Evolutionary conservation across 2,329 filamentous ascomycete genomes (phyloP).

Genomic region (Cercospora citrullina): DNA sequence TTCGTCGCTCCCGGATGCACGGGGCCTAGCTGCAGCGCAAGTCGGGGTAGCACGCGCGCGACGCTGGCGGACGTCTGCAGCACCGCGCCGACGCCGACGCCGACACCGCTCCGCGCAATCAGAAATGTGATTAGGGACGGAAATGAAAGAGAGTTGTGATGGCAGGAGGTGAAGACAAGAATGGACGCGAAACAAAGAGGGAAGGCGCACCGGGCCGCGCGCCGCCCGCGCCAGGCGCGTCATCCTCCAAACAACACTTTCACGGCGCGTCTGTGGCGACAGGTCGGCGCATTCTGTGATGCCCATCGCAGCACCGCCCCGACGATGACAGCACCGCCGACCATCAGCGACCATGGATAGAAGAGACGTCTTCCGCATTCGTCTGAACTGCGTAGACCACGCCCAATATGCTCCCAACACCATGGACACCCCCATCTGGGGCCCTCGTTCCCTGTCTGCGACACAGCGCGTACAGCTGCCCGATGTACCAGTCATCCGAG

Average conservation of each 20-base stretch:
- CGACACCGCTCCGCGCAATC: not conserved
- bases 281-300: not conserved
- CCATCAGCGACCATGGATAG: slow-evolving; percentile 36
- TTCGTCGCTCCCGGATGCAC: not conserved
- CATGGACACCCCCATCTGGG: slow-evolving; percentile 72
- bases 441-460: slow-evolving; percentile 57
- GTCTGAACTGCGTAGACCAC: slow-evolving; percentile 93
- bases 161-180: not conserved
- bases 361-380: slow-evolving; percentile 67
- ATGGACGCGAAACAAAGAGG: not conserved
- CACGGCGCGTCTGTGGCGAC: not conserved
- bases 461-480: slow-evolving; percentile 62
- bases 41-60: not conserved
- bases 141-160: not conserved
- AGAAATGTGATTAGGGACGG: not conserved
- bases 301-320: not conserved
- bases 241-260: not conserved
- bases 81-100: not conserved
- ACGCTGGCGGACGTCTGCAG: not conserved
- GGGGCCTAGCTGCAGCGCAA: not conserved
- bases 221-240: not conserved
- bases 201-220: not conserved
- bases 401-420: slow-evolving; percentile 79
- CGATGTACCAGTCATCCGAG: slow-evolving; percentile 79
- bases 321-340: slow-evolving; percentile 30